Evolutionary conservation across 1,284 basidiomycete species (phyloP).

Genomic region (Singerocomus inundabilis): DNA sequence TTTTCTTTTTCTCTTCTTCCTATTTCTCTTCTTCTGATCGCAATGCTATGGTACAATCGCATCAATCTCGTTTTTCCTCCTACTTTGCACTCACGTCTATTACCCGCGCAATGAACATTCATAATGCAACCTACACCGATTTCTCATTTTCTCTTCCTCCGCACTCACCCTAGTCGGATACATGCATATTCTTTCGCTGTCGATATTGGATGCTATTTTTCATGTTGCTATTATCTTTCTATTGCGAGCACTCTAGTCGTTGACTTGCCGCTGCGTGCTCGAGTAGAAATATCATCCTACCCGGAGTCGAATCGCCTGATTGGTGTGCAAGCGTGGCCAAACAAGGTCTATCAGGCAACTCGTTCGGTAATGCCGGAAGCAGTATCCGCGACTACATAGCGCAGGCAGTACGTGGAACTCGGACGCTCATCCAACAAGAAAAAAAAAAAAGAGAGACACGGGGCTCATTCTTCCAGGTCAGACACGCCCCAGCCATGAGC

Average conservation of each 20-base stretch:
- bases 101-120: slow-evolving; percentile 39
- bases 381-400: not conserved
- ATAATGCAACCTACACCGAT: slow-evolving; percentile 36
- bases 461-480: slow-evolving; percentile 7
- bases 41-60: slow-evolving; percentile 41
- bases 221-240: slow-evolving; percentile 14
- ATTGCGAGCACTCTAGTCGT: slow-evolving; percentile 11
- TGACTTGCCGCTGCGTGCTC: not conserved
- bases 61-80: slow-evolving; percentile 29
- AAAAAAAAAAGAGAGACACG: slow-evolving; percentile 18
- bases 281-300: too few species aligned
- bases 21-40: slow-evolving; percentile 21
- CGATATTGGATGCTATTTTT: slow-evolving; percentile 27
- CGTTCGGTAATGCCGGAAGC: slow-evolving; percentile 4
- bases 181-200: slow-evolving; percentile 31
- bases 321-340: slow-evolving; percentile 26
- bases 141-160: slow-evolving; percentile 13
- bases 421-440: too few species aligned
- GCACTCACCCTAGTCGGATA: slow-evolving; percentile 27
- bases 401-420: too few species aligned
- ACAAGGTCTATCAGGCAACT: slow-evolving; percentile 17
- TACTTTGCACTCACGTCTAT: slow-evolving; percentile 33
- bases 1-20: slow-evolving; percentile 7
- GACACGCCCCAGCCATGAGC: slow-evolving; percentile 49
- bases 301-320: too few species aligned